Conservation (phyloP, 2,329 filamentous ascomycete genomes). For the Paradendryphiella salina region DNA sequence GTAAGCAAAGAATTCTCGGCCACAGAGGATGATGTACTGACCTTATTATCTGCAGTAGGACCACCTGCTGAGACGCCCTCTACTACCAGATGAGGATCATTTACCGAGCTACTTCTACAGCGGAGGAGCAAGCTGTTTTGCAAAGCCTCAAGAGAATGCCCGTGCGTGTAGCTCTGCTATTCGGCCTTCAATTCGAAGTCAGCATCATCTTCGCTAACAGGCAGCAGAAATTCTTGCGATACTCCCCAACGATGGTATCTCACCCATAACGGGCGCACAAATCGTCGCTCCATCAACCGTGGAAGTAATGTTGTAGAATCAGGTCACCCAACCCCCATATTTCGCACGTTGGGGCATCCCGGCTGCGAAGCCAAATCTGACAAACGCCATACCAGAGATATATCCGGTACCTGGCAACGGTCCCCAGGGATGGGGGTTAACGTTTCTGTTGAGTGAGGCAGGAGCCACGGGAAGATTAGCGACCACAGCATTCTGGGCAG, state of each 20-base stretch:
- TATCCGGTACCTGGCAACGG: not conserved
- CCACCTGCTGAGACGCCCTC: not conserved
- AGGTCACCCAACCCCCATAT: not conserved
- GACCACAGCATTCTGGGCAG: not conserved
- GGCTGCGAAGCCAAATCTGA: not conserved
- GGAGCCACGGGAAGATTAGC: not conserved
- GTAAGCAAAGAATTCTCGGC: not conserved
- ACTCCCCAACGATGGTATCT: not conserved
- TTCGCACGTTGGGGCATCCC: conserved; percentile 1
- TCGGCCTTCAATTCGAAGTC: not conserved
- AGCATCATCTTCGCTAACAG: not conserved
- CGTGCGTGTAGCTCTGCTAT: not conserved
- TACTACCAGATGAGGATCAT: not conserved
- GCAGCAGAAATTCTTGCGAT: not conserved
- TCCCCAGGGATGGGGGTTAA: conserved; percentile 4
- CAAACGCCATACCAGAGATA: conserved; percentile 4
- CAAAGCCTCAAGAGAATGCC: not conserved
- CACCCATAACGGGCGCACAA: not conserved
- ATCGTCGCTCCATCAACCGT: not conserved
- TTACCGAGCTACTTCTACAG: not conserved
- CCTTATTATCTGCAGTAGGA: not conserved
- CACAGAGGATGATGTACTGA: not conserved
- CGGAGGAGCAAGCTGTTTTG: not conserved
- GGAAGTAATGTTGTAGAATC: conserved; percentile 3
- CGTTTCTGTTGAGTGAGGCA: not conserved